Percentiles rank a stretch among this genome's conserved stretches.
phyloP scores from a whole-genome alignment of 73 alveolate genomes.

The Uronychia setigera region DNA sequence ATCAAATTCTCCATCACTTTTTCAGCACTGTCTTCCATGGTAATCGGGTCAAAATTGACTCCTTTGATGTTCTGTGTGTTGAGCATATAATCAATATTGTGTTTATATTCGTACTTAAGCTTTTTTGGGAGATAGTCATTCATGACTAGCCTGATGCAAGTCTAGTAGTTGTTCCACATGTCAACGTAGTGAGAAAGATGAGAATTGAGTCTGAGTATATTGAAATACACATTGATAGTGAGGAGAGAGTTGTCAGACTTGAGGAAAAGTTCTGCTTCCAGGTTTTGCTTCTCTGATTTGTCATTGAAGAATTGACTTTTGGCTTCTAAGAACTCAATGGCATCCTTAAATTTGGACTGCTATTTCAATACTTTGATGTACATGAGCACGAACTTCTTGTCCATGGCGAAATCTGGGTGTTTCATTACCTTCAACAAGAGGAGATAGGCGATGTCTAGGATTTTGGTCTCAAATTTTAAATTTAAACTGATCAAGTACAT shows the following conservation, averaged over 20 bases:
- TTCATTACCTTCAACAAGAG: constrained; percentile 64
- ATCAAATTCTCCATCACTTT: neutral
- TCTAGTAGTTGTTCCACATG: constrained; percentile 58
- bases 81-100: constrained; percentile 41
- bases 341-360: constrained; percentile 56
- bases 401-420: constrained; percentile 57
- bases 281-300: constrained; percentile 38
- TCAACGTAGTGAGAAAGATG: constrained; percentile 43
- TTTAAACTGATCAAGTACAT: constrained; percentile 55
- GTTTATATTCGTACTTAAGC: constrained; percentile 32
- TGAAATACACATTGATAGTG: constrained; percentile 53
- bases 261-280: constrained; percentile 58
- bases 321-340: constrained; percentile 54
- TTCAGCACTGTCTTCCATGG: neutral
- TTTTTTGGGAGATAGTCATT: constrained; percentile 34
- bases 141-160: constrained; percentile 49
- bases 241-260: constrained; percentile 34
- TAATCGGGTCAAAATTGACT: neutral
- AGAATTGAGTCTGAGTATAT: constrained; percentile 40
- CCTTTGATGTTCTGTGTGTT: constrained; percentile 15
- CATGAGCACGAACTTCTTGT: constrained; percentile 53
- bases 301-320: constrained; percentile 46
- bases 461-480: constrained; percentile 60
- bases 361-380: constrained; percentile 39
- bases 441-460: constrained; percentile 61